phyloP scores from a whole-genome alignment of 2,329 filamentous ascomycete species.

The Akanthomyces dipterigenus region DNA sequence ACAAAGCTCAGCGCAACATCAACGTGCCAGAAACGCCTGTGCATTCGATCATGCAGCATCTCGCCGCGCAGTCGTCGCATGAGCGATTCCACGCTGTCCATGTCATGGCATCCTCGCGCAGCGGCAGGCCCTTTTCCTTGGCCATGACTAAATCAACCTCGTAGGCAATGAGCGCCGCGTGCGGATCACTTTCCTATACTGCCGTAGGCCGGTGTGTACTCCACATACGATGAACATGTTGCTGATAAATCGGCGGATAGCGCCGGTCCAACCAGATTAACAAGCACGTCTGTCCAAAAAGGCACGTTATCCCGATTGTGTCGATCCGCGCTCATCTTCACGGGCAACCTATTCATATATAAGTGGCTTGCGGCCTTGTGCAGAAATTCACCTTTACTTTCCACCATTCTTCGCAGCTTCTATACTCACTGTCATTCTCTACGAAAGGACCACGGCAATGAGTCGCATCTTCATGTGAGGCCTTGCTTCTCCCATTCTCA shows the following conservation, averaged over 20 bases:
- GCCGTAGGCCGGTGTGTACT: neutral
- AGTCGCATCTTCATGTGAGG: conserved; percentile 2
- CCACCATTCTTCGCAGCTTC: neutral
- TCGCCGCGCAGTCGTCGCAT: neutral
- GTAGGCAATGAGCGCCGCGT: neutral
- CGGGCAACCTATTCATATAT: neutral
- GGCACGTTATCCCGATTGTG: neutral
- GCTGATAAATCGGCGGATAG: neutral
- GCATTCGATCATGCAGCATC: neutral
- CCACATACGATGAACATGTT: neutral
- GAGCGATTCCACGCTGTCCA: neutral
- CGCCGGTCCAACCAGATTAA: neutral
- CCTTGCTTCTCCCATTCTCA: neutral
- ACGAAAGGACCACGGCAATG: neutral
- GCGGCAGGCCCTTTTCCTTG: neutral
- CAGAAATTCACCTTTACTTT: neutral
- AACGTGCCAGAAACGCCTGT: neutral
- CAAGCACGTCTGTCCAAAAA: neutral
- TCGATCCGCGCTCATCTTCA: neutral
- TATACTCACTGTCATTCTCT: neutral
- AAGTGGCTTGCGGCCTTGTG: neutral
- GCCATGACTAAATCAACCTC: neutral
- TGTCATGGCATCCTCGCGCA: neutral
- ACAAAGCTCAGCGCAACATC: too few relatives aligned
- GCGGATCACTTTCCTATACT: neutral